Base-by-base conservation (phyloP, 306 rosid genomes). In the Cajanus cajan region DNA sequence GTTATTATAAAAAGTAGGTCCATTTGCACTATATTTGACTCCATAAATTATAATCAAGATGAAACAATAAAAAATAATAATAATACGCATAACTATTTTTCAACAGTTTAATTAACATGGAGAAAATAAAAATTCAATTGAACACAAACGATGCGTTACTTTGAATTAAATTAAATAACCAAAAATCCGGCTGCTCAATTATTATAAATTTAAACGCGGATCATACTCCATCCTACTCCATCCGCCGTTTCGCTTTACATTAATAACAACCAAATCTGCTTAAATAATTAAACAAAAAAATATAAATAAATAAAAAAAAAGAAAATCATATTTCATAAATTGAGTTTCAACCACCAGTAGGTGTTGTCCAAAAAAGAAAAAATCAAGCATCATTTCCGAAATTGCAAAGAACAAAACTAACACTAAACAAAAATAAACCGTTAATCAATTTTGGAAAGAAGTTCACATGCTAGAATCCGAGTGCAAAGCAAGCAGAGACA, bases 401-500 rank as follows among this genome's bases (percentile, higher is more conserved):
- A 68, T 28, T 15, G 45, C 5, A 55, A n/a, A 43, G 8, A 44
- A 67, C 4, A 51, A 11, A 66, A 70, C 28, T 11, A 33, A 0
- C 37, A 80, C 9, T 52, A 64, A 64, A 25, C 25, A 24, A 24
- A 76, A 61, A 45, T 4, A n/a, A 52, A 77, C 11, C 10, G 13
- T 12, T 5, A 33, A 73, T 34, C 48, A 37, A 79, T 11, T 24
- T 45, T 47, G 43, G 61, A 7, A 68, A 39, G 40, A 79, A 78
- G 15, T 52, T 10, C 15, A 37, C 7, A 66, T 8, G 8, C 9
- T 47, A 11, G 74, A 25, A 71, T 37, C 78, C 19, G 74, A 69
- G 66, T 28, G 11, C 68, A 82, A 58, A 39, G 64, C 63, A 80
- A 76, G 86, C 68, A 77, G 72, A 31, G 4, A 37, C 19, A 18